A percentile compares a stretch with the other conserved stretches of the same genome.
Conservation (phyloP, 2,329 filamentous ascomycete species). For the Furcasterigmium furcatum region DNA sequence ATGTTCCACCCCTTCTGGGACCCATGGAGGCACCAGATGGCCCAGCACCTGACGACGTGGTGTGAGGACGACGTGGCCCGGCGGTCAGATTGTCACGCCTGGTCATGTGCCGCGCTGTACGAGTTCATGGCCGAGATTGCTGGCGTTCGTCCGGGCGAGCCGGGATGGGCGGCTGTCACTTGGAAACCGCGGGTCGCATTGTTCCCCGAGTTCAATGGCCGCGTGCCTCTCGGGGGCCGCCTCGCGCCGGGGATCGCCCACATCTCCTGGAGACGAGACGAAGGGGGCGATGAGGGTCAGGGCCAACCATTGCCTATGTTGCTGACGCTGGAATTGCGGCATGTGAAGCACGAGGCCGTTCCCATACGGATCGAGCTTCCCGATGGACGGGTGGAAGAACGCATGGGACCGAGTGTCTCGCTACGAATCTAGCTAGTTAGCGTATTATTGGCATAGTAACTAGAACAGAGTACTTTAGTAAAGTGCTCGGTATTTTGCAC, state of each 20-base stretch:
- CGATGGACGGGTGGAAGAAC: not conserved
- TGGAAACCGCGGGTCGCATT: slow-evolving; percentile 9
- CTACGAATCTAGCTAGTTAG: no score
- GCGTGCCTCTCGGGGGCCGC: not conserved
- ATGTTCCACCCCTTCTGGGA: slow-evolving; percentile 13
- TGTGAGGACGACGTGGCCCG: slow-evolving; percentile 13
- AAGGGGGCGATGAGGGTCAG: no score
- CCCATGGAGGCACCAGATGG: slow-evolving; percentile 11
- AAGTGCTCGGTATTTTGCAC: no score
- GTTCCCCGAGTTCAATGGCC: not conserved
- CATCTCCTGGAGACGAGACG: not conserved
- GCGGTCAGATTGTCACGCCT: slow-evolving; percentile 17
- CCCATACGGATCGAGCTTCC: not conserved
- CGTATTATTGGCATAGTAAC: no score
- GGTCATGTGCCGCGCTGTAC: slow-evolving; percentile 14
- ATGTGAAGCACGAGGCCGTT: not conserved
- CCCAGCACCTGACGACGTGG: slow-evolving; percentile 14
- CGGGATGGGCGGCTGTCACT: slow-evolving; percentile 8
- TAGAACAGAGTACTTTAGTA: no score
- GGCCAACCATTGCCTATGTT: no score
- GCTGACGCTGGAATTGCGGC: not conserved
- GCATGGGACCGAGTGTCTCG: not conserved
- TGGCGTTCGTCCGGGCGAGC: slow-evolving; percentile 8
- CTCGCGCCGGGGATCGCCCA: slow-evolving; percentile 1
- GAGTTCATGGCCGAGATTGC: slow-evolving; percentile 15